Evolutionary conservation across 129 eudicot species (phyloP).

Genomic region (Flaveria ramosissima): DNA sequence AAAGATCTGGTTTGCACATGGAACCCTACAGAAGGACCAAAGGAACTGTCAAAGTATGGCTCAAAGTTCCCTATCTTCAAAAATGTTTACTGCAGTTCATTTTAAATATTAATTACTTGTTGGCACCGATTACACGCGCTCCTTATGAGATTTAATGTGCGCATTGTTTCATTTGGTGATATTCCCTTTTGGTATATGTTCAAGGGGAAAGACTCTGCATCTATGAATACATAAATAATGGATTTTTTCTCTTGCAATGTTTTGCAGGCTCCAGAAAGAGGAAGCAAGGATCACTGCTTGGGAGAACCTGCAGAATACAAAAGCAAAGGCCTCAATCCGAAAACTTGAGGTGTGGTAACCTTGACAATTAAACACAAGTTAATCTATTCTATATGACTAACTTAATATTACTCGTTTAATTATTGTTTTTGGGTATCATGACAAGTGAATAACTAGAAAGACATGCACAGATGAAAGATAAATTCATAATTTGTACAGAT

Average conservation of each 20-base stretch:
- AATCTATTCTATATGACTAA: neutral
- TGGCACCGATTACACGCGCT: neutral
- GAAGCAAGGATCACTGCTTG: constrained; percentile 90
- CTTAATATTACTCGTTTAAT: neutral
- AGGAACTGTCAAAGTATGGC: constrained; percentile 59
- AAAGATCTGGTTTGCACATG: constrained; percentile 44
- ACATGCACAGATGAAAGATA: neutral
- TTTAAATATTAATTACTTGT: neutral
- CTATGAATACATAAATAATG: neutral
- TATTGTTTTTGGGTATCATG: constrained; percentile 6
- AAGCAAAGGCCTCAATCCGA: constrained; percentile 82
- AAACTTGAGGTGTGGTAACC: constrained; percentile 73
- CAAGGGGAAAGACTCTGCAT: neutral
- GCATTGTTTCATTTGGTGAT: constrained; percentile 15
- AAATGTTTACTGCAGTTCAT: neutral
- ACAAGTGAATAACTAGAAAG: constrained; percentile 9
- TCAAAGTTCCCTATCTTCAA: constrained; percentile 1
- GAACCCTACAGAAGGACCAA: constrained; percentile 51
- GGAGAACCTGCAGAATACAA: constrained; percentile 95
- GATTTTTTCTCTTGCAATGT: constrained; percentile 13
- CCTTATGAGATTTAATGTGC: neutral
- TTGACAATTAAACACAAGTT: neutral
- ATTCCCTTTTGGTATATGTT: neutral
- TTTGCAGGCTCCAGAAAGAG: constrained; percentile 65
- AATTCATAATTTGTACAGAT: constrained; percentile 42